Evolutionary conservation across 2,329 filamentous ascomycete species (phyloP).

Genomic region (Neofusicoccum umdonicola): DNA sequence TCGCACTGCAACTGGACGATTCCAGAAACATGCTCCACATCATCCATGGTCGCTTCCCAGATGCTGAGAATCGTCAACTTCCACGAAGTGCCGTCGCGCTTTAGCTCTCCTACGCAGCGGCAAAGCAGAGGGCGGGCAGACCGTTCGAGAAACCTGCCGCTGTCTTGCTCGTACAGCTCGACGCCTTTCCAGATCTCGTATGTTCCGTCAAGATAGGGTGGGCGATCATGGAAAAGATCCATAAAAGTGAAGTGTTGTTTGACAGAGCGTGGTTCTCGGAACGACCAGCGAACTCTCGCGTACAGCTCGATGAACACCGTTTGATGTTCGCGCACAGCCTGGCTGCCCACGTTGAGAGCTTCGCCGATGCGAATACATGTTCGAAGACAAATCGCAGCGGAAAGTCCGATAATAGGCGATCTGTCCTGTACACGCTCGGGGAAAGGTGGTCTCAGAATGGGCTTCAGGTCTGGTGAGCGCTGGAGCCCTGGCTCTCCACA

Average conservation of each 20-base stretch:
- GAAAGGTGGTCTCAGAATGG: slow-evolving; percentile 54
- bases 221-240: slow-evolving; percentile 60
- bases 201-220: slow-evolving; percentile 52
- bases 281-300: slow-evolving; percentile 57
- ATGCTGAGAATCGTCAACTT: slow-evolving; percentile 49
- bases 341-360: slow-evolving; percentile 51
- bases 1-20: slow-evolving; percentile 29
- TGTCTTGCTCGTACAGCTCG: slow-evolving; percentile 43
- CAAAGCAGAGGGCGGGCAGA: slow-evolving; percentile 40
- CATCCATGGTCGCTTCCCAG: slow-evolving; percentile 54
- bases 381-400: slow-evolving; percentile 48
- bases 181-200: slow-evolving; percentile 49
- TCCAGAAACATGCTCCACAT: slow-evolving; percentile 51
- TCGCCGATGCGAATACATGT: slow-evolving; percentile 66
- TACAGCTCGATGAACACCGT: slow-evolving; percentile 60
- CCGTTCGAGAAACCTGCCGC: slow-evolving; percentile 41
- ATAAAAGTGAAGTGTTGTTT: slow-evolving; percentile 64
- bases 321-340: slow-evolving; percentile 48
- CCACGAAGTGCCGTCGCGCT: slow-evolving; percentile 44
- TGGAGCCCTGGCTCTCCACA: neutral
- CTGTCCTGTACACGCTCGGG: slow-evolving; percentile 50
- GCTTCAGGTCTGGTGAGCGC: slow-evolving; percentile 25
- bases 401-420: slow-evolving; percentile 55
- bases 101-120: slow-evolving; percentile 51
- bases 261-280: slow-evolving; percentile 46